These are phyloP conservation scores for Scalesia atractyloides DNA, from an alignment of 129 eudicot species.

Conservation along the genomic window DNA sequence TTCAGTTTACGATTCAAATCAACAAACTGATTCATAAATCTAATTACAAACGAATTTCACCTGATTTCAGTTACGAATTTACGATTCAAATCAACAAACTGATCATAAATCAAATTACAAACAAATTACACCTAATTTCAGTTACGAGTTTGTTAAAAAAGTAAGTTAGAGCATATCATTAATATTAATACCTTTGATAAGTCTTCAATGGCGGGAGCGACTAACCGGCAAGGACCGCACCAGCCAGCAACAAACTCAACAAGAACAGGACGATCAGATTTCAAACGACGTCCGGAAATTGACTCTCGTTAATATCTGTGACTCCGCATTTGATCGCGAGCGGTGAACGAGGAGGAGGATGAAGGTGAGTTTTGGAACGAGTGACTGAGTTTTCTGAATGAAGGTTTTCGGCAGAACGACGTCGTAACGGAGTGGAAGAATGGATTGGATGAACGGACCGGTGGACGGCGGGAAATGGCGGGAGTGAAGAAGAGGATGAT, in stretches of 20 bases:
- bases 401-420: neutral
- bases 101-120: too few relatives aligned
- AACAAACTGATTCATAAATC: too few relatives aligned
- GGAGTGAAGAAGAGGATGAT: conserved; percentile 32
- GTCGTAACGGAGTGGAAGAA: conserved; percentile 8
- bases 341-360: conserved; percentile 14
- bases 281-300: conserved; percentile 69
- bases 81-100: neutral
- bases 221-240: conserved; percentile 90
- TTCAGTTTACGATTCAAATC: too few relatives aligned
- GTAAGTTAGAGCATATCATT: neutral
- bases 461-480: conserved; percentile 23
- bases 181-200: conserved; percentile 52
- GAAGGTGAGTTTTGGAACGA: conserved; percentile 20
- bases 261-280: conserved; percentile 75
- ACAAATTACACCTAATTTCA: neutral
- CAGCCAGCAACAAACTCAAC: conserved; percentile 80
- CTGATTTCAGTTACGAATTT: neutral
- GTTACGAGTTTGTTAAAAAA: neutral
- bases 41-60: too few relatives aligned
- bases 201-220: conserved; percentile 66
- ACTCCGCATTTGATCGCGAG: conserved; percentile 42
- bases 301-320: conserved; percentile 54
- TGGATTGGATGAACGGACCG: conserved; percentile 19
- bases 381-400: conserved; percentile 9